Base-by-base conservation (phyloP, 2,329 filamentous ascomycete species). In the Pseudopithomyces maydicus region DNA sequence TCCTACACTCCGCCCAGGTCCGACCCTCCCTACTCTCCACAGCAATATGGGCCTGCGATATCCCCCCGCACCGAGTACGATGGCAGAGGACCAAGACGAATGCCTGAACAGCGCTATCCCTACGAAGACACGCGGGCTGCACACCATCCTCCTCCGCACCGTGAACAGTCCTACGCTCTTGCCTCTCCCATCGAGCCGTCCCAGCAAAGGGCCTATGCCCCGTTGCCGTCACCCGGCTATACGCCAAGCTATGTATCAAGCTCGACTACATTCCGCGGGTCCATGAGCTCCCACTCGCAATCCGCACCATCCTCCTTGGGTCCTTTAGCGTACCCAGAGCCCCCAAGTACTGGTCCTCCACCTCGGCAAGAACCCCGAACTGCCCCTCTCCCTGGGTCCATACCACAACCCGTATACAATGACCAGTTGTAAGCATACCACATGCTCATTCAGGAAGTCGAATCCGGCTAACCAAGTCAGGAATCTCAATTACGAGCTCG, bases 401-500 rank as follows among this genome's bases (percentile, higher is more conserved):
- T 75, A 67, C 72, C 71, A 50, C 73, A 75, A 61, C 72, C 73
- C 26, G 73, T 75, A 35, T 71, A 75, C 61, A 74, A 75, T 52
- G 72, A 75, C 57, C 71, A 73, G 65, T 63, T 75, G 73, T 75
- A 69, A 73, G 73, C 63, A 70, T 71, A 52, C 61, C 62, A 50
- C 46, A 41, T 19, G 33, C 58, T 53, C n/a, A 20, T 64, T 58
- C n/a, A 52, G 62, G 57, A 56, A 63, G 48, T 47, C 35, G 54
- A 59, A 54, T 52, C 62, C 62, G 54, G 51, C 68, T 74, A 47
- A 74, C 62, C 45, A 6, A 49, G 44, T 44, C 57, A 75, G 73
- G 42, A 73, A 75, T 55, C 64, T 75, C 39, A 74, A 76, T 53
- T 82, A 81, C 65, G 74, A 76, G 47, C 82, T 91, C 55, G 79